phyloP scores from a whole-genome alignment of 495 filamentous ascomycete genomes.

The Annulohypoxylon bovei region DNA sequence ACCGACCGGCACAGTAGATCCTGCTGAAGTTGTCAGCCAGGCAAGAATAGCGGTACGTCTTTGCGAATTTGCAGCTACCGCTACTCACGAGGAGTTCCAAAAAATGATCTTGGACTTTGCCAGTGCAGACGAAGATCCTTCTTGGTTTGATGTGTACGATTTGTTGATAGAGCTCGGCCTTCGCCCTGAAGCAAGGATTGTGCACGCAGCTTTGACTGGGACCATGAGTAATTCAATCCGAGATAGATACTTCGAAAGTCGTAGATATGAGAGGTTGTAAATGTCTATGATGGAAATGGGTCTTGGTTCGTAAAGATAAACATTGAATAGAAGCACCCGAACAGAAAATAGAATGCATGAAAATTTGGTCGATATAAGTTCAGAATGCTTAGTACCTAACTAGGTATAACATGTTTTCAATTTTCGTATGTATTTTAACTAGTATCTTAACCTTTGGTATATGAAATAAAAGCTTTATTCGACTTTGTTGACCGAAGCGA shows the following conservation, averaged over 20 bases:
- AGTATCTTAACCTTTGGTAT: no score
- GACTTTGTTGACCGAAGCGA: no score
- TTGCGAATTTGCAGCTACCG: slow-evolving; percentile 18
- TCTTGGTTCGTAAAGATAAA: not conserved
- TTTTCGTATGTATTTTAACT: no score
- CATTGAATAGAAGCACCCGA: not conserved
- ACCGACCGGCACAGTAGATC: slow-evolving; percentile 18
- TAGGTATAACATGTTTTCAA: no score
- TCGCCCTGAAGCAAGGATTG: slow-evolving; percentile 22
- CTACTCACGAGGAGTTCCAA: not conserved
- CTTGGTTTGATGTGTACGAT: slow-evolving; percentile 37
- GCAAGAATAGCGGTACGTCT: slow-evolving; percentile 24
- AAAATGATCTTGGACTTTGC: slow-evolving; percentile 5
- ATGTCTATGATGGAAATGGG: not conserved
- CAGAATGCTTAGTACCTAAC: no score
- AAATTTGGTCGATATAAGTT: no score
- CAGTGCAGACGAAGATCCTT: slow-evolving; percentile 5
- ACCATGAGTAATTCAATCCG: not conserved
- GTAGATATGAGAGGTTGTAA: not conserved
- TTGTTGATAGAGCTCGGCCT: slow-evolving; percentile 21
- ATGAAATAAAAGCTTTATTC: no score
- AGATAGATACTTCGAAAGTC: slow-evolving; percentile 3
- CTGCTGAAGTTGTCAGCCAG: slow-evolving; percentile 21
- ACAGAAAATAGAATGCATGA: no score
- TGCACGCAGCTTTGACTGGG: slow-evolving; percentile 9